These are phyloP conservation scores for Rhizoctonia solani DNA, from an alignment of 1,284 basidiomycete genomes.

Conservation along the genomic window DNA sequence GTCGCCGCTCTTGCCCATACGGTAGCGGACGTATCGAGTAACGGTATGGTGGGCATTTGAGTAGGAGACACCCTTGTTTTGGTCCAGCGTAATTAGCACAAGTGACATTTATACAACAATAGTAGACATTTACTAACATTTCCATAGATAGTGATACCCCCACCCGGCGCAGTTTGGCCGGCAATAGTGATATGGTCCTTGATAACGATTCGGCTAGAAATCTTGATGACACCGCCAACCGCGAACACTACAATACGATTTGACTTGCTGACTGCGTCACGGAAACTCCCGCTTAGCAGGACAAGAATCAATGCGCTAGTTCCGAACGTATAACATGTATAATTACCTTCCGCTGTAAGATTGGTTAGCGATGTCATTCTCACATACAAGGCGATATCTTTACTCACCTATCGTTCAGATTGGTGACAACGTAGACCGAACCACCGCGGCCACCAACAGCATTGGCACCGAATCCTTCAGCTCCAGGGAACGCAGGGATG, in stretches of 20 bases:
- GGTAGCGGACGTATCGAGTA: constrained; percentile 48
- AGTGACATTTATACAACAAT: neutral
- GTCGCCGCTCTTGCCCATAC: constrained; percentile 48
- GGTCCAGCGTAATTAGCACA: neutral
- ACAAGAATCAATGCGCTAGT: neutral
- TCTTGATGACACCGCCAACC: constrained; percentile 48
- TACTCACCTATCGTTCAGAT: constrained; percentile 44
- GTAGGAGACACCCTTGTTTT: constrained; percentile 17
- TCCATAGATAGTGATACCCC: constrained; percentile 46
- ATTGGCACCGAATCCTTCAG: constrained; percentile 46
- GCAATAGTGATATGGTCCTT: constrained; percentile 46
- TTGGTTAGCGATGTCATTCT: no score
- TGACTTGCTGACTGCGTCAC: constrained; percentile 47
- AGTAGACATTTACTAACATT: constrained; percentile 37
- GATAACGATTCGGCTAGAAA: constrained; percentile 46
- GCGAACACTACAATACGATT: constrained; percentile 48
- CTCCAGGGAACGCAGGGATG: constrained; percentile 23
- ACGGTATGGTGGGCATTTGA: constrained; percentile 46
- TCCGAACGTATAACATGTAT: neutral
- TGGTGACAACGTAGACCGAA: constrained; percentile 47
- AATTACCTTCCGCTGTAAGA: neutral
- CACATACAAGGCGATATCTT: no score
- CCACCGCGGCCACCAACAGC: constrained; percentile 47
- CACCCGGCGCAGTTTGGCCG: constrained; percentile 45
- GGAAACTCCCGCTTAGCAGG: constrained; percentile 45